Conservation (phyloP, 2,329 filamentous ascomycete genomes). For the Fusarium nygamai region DNA sequence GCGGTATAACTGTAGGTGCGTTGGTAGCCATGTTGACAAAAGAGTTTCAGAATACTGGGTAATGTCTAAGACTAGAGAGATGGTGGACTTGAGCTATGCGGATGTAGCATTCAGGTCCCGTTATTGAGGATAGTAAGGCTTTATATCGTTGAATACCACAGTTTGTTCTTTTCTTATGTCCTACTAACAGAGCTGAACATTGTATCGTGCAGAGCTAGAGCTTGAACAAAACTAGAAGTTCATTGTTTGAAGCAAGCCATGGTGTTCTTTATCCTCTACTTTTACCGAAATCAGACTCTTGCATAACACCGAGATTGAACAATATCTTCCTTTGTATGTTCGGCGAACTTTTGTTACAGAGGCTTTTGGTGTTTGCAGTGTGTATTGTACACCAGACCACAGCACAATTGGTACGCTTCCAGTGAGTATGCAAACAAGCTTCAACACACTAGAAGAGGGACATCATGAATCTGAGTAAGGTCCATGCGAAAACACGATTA, state of each 20-base stretch:
- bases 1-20: background rate
- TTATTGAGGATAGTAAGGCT: too few relatives aligned
- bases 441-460: background rate
- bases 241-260: background rate
- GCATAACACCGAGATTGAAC: rapidly evolving
- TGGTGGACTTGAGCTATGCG: background rate
- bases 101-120: too few relatives aligned
- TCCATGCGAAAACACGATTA: background rate
- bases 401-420: background rate
- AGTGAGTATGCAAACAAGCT: too few relatives aligned
- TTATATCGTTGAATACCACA: background rate
- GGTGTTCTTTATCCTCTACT: too few relatives aligned
- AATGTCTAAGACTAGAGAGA: background rate
- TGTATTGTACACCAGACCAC: too few relatives aligned
- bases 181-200: background rate
- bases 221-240: background rate
- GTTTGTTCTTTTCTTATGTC: background rate
- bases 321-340: background rate
- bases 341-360: too few relatives aligned
- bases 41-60: background rate
- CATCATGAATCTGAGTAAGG: too few relatives aligned
- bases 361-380: background rate
- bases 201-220: too few relatives aligned
- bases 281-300: too few relatives aligned
- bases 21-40: background rate